Evolutionary conservation across 2,329 filamentous ascomycete genomes (phyloP), one percentile per base, ranked within the genome.

Genomic region (Ascochyta lentis): DNA sequence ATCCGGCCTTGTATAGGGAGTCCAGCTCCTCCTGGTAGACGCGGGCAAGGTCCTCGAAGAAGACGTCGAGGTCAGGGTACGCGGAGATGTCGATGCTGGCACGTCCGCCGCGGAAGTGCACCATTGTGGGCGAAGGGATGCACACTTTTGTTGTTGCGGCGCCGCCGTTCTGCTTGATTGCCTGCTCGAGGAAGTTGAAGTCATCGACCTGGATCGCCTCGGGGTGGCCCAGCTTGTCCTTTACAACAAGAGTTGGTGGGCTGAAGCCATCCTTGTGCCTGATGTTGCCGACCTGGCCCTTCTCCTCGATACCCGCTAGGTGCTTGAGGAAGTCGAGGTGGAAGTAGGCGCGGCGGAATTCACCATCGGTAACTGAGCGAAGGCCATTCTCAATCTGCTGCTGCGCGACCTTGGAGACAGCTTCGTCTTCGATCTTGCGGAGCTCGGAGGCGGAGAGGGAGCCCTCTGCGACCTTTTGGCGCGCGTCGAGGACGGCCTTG

Each of bases 51-150:
- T 85, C 83, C 16, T 79, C 81, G 70, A 84, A 85, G 75, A 84
- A 84, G 24, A 77, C 73, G 43, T 85, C 83, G 9, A 85, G 76
- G 16, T 79, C 78, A 6, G 83, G 83, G 69, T 85, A 85, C 8
- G 81, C 81, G 39, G 74, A 72, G 64, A 78, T 76, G 66, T 81
- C 78, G 68, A 85, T 85, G 63, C 77, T 77, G 22, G 83, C 81
- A 29, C 83, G 77, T 10, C 79, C 81, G 57, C 82, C 82, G 54
- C 83, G 80, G 78, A 86, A 85, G 68, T 85, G 83, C 46, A 85
- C 79, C 83, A 85, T 85, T n/a, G 83, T 85, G 12, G 83, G 83
- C 37, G 75, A 79, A 3, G 83, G 83, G 56, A 86, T 85, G 76
- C 81, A 83, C 29, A 85, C 83, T 69, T 86, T 86, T 37, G 80